phyloP scores from a whole-genome alignment of 108 stramenopile genomes.

The Nitzschia sp. region DNA sequence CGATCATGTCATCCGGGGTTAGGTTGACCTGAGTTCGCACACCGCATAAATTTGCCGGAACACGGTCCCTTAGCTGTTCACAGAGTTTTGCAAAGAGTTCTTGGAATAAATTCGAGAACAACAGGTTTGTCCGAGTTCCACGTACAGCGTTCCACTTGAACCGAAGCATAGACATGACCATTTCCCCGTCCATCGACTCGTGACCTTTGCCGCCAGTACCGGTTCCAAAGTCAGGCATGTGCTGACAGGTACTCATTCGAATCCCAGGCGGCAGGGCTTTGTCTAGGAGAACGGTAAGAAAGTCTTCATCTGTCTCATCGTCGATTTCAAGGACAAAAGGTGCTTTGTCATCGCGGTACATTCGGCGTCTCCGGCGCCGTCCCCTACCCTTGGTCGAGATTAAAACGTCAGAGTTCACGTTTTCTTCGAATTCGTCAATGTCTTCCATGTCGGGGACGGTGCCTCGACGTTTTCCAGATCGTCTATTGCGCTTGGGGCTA shows the following conservation, averaged over 20 bases:
- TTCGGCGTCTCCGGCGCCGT: constrained; percentile 59
- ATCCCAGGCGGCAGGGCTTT: constrained; percentile 73
- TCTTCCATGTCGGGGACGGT: constrained; percentile 74
- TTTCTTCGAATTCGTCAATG: constrained; percentile 56
- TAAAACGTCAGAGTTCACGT: constrained; percentile 32
- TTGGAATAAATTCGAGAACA: constrained; percentile 83
- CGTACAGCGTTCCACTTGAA: constrained; percentile 83
- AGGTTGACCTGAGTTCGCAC: constrained; percentile 87
- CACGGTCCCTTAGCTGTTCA: constrained; percentile 52
- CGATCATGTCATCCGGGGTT: constrained; percentile 89
- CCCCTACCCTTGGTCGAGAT: constrained; percentile 45
- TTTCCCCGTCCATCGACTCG: constrained; percentile 70
- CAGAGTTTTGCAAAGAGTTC: constrained; percentile 83
- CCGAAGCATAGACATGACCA: constrained; percentile 88
- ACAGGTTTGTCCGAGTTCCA: constrained; percentile 78
- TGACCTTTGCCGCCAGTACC: constrained; percentile 61
- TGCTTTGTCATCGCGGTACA: constrained; percentile 86
- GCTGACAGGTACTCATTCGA: constrained; percentile 66
- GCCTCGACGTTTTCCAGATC: not conserved
- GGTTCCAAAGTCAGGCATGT: constrained; percentile 79
- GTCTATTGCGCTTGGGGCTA: not conserved
- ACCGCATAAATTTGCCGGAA: constrained; percentile 74
- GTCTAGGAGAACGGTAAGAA: constrained; percentile 80
- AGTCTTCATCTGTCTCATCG: constrained; percentile 92
- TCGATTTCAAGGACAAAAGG: constrained; percentile 88